A percentile compares a stretch with the other conserved stretches of the same genome.
Evolutionary conservation across 495 filamentous ascomycete species (phyloP).

Genomic region (Letharia columbiana): DNA sequence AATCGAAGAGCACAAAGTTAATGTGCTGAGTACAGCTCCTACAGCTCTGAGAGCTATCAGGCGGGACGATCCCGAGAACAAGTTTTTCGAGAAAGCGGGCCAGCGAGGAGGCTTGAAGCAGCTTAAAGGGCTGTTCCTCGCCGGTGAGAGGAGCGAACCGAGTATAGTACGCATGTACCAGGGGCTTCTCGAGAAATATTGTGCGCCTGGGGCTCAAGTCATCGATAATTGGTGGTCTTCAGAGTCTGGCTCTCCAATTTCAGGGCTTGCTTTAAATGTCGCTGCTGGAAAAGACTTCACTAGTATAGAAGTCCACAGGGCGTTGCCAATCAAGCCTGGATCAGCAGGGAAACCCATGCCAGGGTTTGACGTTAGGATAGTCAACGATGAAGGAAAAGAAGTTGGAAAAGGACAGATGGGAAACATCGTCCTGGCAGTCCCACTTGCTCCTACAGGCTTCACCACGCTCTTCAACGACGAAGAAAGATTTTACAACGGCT

Average conservation of each 20-base stretch:
- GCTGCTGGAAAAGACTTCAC: slow-evolving; percentile 29
- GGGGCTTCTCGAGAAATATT: slow-evolving; percentile 55
- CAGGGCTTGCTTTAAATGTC: slow-evolving; percentile 57
- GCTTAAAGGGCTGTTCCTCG: slow-evolving; percentile 69
- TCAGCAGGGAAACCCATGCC: slow-evolving; percentile 86
- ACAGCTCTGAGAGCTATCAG: slow-evolving; percentile 81
- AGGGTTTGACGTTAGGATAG: slow-evolving; percentile 76
- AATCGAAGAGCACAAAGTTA: slow-evolving; percentile 75
- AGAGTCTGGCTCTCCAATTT: slow-evolving; percentile 83
- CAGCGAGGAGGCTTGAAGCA: slow-evolving; percentile 56
- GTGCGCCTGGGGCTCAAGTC: slow-evolving; percentile 54
- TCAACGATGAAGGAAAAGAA: slow-evolving; percentile 69
- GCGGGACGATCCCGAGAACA: slow-evolving; percentile 71
- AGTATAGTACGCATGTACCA: slow-evolving; percentile 75
- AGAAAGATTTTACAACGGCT: slow-evolving; percentile 71
- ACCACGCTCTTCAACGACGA: slow-evolving; percentile 77
- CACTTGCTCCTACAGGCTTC: slow-evolving; percentile 78
- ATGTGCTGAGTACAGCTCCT: slow-evolving; percentile 75
- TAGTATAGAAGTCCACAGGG: slow-evolving; percentile 22
- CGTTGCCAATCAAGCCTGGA: slow-evolving; percentile 62
- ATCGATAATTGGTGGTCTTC: slow-evolving; percentile 97
- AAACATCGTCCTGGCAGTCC: slow-evolving; percentile 78
- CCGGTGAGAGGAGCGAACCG: slow-evolving; percentile 84
- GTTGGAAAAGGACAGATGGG: slow-evolving; percentile 66
- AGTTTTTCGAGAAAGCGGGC: slow-evolving; percentile 51